Conservation (phyloP, 2,329 filamentous ascomycete species). For the Colletotrichum chlorophyti region DNA sequence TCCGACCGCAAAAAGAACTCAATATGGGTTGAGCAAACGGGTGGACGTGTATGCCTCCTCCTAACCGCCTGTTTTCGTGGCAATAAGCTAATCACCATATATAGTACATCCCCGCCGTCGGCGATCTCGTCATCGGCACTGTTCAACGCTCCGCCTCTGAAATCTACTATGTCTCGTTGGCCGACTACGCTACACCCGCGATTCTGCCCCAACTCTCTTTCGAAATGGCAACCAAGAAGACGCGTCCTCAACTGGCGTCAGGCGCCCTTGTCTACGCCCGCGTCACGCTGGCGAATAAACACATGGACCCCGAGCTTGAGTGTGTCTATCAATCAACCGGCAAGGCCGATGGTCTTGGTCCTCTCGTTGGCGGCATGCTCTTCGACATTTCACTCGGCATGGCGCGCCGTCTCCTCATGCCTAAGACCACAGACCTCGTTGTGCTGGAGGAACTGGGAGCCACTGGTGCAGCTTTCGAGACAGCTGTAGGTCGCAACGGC, state of each 20-base stretch:
- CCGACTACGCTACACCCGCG: constrained; percentile 68
- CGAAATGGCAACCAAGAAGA: constrained; percentile 91
- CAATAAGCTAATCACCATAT: constrained; percentile 35
- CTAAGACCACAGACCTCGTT: constrained; percentile 66
- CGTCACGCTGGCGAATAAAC: constrained; percentile 76
- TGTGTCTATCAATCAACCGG: constrained; percentile 88
- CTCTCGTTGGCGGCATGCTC: constrained; percentile 84
- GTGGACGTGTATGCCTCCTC: constrained; percentile 63
- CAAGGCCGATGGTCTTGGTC: constrained; percentile 86
- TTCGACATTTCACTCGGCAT: constrained; percentile 82
- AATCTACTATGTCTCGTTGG: constrained; percentile 80
- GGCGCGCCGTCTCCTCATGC: constrained; percentile 78
- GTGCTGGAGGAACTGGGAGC: constrained; percentile 80
- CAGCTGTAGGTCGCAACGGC: constrained; percentile 91
- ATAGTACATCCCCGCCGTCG: constrained; percentile 79
- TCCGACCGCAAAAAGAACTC: constrained; percentile 77
- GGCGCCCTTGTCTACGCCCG: constrained; percentile 90
- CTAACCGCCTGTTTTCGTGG: no score
- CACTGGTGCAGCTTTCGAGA: constrained; percentile 86
- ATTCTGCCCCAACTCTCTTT: constrained; percentile 89
- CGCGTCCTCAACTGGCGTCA: constrained; percentile 75
- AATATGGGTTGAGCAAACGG: constrained; percentile 76
- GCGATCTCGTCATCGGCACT: constrained; percentile 89
- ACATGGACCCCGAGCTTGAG: constrained; percentile 89
- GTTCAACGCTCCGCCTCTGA: constrained; percentile 79